phyloP scores from a whole-genome alignment of 148 eudicot species.

The Rhododendron ferrugineum region DNA sequence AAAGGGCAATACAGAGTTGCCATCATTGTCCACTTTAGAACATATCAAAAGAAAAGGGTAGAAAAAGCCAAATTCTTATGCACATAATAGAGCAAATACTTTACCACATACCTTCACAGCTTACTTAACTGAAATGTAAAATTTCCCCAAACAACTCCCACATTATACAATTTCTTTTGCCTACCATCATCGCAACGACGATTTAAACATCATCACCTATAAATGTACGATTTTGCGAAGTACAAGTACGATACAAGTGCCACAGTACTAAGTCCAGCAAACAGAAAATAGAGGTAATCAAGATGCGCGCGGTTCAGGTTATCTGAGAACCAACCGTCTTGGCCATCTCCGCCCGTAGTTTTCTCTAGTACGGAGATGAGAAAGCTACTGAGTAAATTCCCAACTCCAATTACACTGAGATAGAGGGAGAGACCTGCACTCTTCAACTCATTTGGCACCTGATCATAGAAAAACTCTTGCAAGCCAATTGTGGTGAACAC shows the following conservation, averaged over 20 bases:
- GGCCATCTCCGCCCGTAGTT: conserved; percentile 17
- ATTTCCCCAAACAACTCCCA: not conserved
- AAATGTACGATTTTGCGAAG: conserved; percentile 25
- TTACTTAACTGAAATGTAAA: not conserved
- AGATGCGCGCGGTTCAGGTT: conserved; percentile 52
- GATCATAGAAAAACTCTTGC: conserved; percentile 46
- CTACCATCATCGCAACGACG: not conserved
- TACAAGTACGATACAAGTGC: conserved; percentile 14
- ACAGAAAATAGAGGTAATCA: conserved; percentile 63
- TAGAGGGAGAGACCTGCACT: conserved; percentile 33
- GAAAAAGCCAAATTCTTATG: too few species aligned
- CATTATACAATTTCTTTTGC: not conserved
- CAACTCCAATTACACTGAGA: conserved; percentile 32
- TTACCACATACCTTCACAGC: not conserved
- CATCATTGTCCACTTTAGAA: too few species aligned
- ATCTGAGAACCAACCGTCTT: conserved; percentile 51
- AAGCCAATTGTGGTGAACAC: conserved; percentile 41
- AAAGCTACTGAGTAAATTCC: conserved; percentile 33
- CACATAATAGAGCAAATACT: too few species aligned
- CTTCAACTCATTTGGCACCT: conserved; percentile 32
- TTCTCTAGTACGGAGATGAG: conserved; percentile 27
- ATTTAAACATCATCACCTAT: not conserved
- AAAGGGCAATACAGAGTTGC: too few species aligned
- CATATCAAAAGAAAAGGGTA: too few species aligned
- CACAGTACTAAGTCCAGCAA: conserved; percentile 29